A percentile compares a stretch with the other conserved stretches of the same genome.
These are phyloP conservation scores for Crithidia fasciculata DNA, from an alignment of 208 protist genomes.

Conservation along the genomic window DNA sequence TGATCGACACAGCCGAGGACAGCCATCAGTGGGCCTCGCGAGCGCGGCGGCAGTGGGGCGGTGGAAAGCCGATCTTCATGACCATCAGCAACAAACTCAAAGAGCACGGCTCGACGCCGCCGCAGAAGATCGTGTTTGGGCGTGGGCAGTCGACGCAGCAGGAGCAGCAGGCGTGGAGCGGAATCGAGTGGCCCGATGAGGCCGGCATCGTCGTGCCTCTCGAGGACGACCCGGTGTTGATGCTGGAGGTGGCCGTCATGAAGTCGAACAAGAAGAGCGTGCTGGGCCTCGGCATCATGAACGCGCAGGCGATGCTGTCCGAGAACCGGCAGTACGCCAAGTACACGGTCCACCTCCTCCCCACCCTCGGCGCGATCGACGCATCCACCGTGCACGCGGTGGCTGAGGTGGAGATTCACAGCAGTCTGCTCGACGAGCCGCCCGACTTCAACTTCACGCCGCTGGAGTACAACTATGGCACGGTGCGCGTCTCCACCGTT, in stretches of 20 bases:
- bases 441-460: conserved; percentile 65
- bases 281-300: conserved; percentile 73
- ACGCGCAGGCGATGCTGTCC: conserved; percentile 67
- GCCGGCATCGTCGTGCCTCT: conserved; percentile 57
- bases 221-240: conserved; percentile 65
- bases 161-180: conserved; percentile 53
- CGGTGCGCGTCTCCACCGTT: conserved; percentile 80
- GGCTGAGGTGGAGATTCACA: conserved; percentile 73
- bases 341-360: conserved; percentile 80
- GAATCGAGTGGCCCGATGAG: conserved; percentile 45
- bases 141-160: conserved; percentile 23
- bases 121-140: conserved; percentile 54
- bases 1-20: conserved; percentile 88
- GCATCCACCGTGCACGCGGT: conserved; percentile 76
- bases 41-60: conserved; percentile 76
- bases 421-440: conserved; percentile 63
- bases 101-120: conserved; percentile 50
- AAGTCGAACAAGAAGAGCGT: conserved; percentile 45
- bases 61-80: conserved; percentile 59
- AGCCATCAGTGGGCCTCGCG: conserved; percentile 61
- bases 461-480: conserved; percentile 88
- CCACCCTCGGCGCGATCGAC: conserved; percentile 71
- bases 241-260: conserved; percentile 69
- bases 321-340: conserved; percentile 78
- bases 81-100: conserved; percentile 60